A percentile compares a stretch with the other conserved stretches of the same genome.
These are phyloP conservation scores for Tephrocybe sp. DNA, from an alignment of 768 basidiomycete species.

Conservation along the genomic window DNA sequence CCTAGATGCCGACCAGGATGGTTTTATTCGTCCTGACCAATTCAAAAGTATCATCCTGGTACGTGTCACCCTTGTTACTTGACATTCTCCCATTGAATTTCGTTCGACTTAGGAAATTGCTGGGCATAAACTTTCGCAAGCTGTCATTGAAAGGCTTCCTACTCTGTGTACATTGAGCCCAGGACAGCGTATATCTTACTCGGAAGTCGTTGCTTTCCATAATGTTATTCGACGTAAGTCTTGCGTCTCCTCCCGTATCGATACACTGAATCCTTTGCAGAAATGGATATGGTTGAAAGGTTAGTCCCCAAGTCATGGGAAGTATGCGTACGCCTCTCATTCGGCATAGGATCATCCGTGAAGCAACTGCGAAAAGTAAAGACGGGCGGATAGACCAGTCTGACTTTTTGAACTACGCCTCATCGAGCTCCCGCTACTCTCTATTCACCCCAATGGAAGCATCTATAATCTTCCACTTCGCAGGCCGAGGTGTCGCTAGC, in stretches of 20 bases:
- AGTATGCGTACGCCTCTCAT: constrained; percentile 10
- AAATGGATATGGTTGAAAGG: constrained; percentile 98
- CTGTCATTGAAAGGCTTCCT: constrained; percentile 88
- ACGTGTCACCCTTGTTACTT: constrained; percentile 26
- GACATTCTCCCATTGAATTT: background rate
- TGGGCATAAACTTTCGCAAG: constrained; percentile 95
- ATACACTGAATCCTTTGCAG: constrained; percentile 33
- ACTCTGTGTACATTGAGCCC: constrained; percentile 89
- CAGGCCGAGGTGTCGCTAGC: constrained; percentile 70
- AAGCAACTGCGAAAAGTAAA: constrained; percentile 86
- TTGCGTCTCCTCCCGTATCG: background rate
- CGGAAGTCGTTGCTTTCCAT: constrained; percentile 95
- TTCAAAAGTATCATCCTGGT: constrained; percentile 96
- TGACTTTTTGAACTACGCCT: constrained; percentile 93
- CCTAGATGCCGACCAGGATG: constrained; percentile 88
- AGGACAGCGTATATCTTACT: constrained; percentile 90
- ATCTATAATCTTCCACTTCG: constrained; percentile 98
- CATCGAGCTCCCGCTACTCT: constrained; percentile 86
- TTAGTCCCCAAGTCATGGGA: constrained; percentile 26
- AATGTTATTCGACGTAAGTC: constrained; percentile 86
- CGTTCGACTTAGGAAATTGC: constrained; percentile 73
- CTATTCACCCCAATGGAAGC: constrained; percentile 98
- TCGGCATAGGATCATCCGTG: constrained; percentile 71
- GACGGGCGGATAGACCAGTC: constrained; percentile 94
- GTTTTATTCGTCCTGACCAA: constrained; percentile 90